Conservation (phyloP, 108 stramenopile genomes). For the Skeletonema tropicum region DNA sequence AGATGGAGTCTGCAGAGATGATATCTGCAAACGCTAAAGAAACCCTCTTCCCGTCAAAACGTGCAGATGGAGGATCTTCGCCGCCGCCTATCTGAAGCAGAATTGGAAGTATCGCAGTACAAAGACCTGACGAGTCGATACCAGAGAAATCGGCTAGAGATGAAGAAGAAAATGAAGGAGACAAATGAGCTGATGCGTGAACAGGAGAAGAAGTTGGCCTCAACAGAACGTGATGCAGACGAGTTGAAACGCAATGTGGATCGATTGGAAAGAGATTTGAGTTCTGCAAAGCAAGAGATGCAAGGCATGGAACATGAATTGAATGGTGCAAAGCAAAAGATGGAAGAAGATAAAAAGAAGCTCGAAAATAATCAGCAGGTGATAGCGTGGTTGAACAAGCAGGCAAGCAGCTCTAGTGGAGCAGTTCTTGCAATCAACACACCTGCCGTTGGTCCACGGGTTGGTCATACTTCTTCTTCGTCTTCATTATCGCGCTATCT, state of each 20-base stretch:
- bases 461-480: neutral
- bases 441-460: neutral
- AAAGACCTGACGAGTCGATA: constrained; percentile 51
- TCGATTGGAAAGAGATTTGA: constrained; percentile 12
- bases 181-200: constrained; percentile 42
- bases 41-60: constrained; percentile 41
- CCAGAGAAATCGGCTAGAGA: constrained; percentile 45
- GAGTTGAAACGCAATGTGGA: constrained; percentile 27
- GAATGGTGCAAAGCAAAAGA: constrained; percentile 18
- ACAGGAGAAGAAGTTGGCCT: constrained; percentile 34
- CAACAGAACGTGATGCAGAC: constrained; percentile 32
- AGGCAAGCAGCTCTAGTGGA: neutral
- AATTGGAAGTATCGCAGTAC: constrained; percentile 32
- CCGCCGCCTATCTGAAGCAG: constrained; percentile 33
- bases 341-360: constrained; percentile 33
- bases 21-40: constrained; percentile 42
- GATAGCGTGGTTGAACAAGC: constrained; percentile 52
- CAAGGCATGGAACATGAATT: constrained; percentile 33
- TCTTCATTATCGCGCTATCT: constrained; percentile 12
- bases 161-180: constrained; percentile 53
- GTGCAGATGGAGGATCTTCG: constrained; percentile 44
- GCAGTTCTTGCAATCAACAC: neutral
- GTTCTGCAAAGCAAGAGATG: constrained; percentile 5
- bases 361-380: constrained; percentile 59
- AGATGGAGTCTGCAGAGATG: constrained; percentile 38